phyloP scores from a whole-genome alignment of 495 filamentous ascomycete genomes.

The Rhizodiscina lignyota region DNA sequence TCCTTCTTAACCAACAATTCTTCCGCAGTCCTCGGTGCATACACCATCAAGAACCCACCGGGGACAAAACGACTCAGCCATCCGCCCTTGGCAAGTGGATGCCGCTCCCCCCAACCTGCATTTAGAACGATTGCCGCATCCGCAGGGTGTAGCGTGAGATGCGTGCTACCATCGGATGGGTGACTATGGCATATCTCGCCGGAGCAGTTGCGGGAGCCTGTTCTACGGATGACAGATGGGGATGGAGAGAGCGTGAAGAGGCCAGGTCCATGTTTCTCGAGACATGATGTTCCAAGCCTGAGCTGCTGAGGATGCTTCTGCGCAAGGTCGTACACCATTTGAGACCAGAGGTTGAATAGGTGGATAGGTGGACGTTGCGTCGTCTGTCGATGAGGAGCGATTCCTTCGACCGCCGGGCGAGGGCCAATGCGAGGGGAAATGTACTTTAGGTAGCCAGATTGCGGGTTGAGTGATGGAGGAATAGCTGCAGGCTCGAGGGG shows the following conservation, averaged over 20 bases:
- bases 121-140: constrained; percentile 63
- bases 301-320: constrained; percentile 24
- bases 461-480: constrained; percentile 16
- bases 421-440: constrained; percentile 42
- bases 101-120: constrained; percentile 68
- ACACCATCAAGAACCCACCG: constrained; percentile 58
- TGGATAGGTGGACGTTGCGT: constrained; percentile 37
- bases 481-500: constrained; percentile 25
- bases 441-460: constrained; percentile 21
- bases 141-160: constrained; percentile 56
- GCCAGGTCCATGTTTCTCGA: constrained; percentile 62
- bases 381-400: constrained; percentile 62
- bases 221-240: constrained; percentile 9
- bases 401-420: constrained; percentile 48
- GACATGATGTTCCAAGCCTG: constrained; percentile 48
- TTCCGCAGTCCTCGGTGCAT: constrained; percentile 54
- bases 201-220: constrained; percentile 3
- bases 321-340: constrained; percentile 33
- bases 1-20: constrained; percentile 51
- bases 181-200: constrained; percentile 75
- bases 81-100: constrained; percentile 51
- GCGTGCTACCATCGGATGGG: constrained; percentile 52
- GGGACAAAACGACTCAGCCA: constrained; percentile 37
- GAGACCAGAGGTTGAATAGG: constrained; percentile 32
- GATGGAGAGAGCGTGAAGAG: constrained; percentile 44